A percentile compares a stretch with the other conserved stretches of the same genome.
Conservation (phyloP, 305 asterid species). For the Rubia tinctorum region DNA sequence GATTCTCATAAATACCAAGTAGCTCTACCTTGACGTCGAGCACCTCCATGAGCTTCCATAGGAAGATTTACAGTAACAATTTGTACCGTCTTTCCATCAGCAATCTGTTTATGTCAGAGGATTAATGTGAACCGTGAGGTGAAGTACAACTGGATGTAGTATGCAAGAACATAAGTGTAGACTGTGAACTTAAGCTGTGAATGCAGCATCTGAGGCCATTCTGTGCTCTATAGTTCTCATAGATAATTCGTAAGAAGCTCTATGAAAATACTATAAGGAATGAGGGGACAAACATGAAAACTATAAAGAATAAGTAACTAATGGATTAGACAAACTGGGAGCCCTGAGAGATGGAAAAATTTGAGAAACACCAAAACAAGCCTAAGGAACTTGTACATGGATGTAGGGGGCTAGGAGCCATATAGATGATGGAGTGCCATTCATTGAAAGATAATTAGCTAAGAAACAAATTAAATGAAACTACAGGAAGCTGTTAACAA, state of each 20-base stretch:
- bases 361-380: background rate
- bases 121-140: constrained; percentile 17
- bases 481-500: background rate
- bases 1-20: constrained; percentile 59
- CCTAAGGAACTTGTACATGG: background rate
- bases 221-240: background rate
- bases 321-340: background rate
- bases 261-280: background rate
- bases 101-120: constrained; percentile 61
- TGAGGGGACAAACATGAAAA: background rate
- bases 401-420: background rate
- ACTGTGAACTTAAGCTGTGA: background rate
- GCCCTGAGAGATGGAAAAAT: background rate
- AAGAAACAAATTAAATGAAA: background rate
- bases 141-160: constrained; percentile 1
- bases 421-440: background rate
- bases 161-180: background rate
- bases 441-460: background rate
- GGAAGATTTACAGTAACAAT: constrained; percentile 82
- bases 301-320: background rate
- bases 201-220: background rate
- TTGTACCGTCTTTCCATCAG: constrained; percentile 97
- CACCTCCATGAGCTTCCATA: constrained; percentile 98
- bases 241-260: background rate
- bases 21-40: constrained; percentile 83